Evolutionary conservation across 192 early-diverging fungal species (phyloP), one percentile per base, ranked within the genome.

Genomic region (Coemansia biformis): DNA sequence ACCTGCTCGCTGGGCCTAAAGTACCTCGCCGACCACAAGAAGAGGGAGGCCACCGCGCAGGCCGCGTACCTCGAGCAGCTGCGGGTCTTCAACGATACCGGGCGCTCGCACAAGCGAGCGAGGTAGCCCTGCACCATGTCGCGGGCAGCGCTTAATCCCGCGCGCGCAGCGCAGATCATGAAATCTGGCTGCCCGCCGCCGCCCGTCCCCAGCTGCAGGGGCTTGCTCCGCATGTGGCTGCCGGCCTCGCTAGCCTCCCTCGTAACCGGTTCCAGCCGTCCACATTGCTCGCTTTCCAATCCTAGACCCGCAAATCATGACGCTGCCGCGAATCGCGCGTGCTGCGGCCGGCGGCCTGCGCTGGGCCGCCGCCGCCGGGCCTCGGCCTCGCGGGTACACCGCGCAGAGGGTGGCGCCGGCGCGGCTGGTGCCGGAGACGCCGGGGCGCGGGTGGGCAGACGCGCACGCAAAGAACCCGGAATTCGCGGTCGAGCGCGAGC

Each of bases 1-100:
- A 67, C 53, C 0, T 76, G 74, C 35, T 75, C 71, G 14, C 38
- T 61, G 1, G 75, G 75, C 36, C 54, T 63, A 48, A 77, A 77
- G 68, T 68, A 72, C 37, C 57, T 77, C 37, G 56, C 39, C 26
- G n/a, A 21, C 10, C 59, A 72, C 56, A 61, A 63, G 28, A 60
- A 62, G 32, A 62, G 58, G 43, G 74, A 70, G 51, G 32, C 42
- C 26, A 62, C 67, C 49, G 64, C 71, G 19, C 54, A 47, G 33
- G 23, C 55, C 8, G 63, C 63, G 51, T 67, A 75, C 51, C 12
- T 46, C 9, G 59, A 67, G 48, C 71, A 67, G 64, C 63, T 75
- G 48, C 51, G 59, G 37, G 41, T 51, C 14, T 73, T 39, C 54
- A 52, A 65, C 28, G 69, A 73, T 18, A 73, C 69, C 3, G 45